A percentile compares a stretch with the other conserved stretches of the same genome.
phyloP scores from a whole-genome alignment of 2,329 filamentous ascomycete genomes.

The Colletotrichum aenigma region DNA sequence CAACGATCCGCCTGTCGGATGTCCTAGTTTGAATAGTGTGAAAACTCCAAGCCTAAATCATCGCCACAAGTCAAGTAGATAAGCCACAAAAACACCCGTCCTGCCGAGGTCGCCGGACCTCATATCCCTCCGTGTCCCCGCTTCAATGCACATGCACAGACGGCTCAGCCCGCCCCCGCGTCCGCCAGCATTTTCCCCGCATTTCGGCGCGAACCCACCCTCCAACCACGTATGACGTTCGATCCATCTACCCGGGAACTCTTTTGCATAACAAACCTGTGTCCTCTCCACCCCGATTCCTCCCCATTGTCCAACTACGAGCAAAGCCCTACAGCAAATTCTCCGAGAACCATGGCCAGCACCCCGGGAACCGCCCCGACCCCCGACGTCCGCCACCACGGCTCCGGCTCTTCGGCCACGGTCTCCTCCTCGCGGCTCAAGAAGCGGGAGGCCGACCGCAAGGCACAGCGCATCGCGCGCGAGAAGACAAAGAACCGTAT shows the following conservation, averaged over 20 bases:
- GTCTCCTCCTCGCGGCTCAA: constrained; percentile 20
- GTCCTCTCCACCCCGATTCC: background rate
- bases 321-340: background rate
- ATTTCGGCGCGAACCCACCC: background rate
- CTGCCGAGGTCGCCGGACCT: background rate
- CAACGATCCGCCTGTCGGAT: too few relatives aligned
- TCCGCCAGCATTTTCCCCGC: background rate
- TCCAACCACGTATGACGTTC: background rate
- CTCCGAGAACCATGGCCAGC: background rate
- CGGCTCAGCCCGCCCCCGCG: background rate
- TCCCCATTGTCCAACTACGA: background rate
- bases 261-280: background rate
- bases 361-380: background rate
- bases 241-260: background rate
- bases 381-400: background rate
- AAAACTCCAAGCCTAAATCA: background rate
- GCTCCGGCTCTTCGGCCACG: background rate
- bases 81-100: background rate
- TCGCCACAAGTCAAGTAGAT: background rate
- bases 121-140: background rate
- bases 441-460: constrained; percentile 35
- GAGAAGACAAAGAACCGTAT: constrained; percentile 34
- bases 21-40: background rate
- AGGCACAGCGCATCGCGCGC: constrained; percentile 31
- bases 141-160: background rate